Evolutionary conservation across 2,329 filamentous ascomycete species (phyloP).

Genomic region (Colletotrichum karsti): DNA sequence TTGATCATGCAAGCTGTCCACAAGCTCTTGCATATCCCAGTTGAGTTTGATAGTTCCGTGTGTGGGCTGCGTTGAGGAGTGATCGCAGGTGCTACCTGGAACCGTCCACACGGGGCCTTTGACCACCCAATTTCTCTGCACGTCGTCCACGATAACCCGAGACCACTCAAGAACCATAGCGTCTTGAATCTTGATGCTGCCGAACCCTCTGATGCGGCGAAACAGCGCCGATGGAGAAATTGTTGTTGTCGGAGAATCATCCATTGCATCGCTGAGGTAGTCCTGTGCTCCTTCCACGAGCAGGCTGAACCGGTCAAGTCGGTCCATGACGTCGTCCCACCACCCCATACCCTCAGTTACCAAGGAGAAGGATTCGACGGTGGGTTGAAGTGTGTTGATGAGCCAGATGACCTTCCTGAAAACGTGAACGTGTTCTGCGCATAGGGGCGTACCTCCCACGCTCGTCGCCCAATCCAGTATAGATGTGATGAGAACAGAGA

Average conservation of each 20-base stretch:
- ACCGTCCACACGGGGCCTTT: constrained; percentile 44
- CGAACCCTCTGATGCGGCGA: constrained; percentile 16
- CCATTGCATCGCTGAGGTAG: constrained; percentile 16
- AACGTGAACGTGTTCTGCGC: constrained; percentile 34
- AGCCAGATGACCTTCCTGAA: constrained; percentile 30
- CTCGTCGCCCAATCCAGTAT: constrained; percentile 33
- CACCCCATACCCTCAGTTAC: neutral
- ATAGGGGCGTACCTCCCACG: constrained; percentile 14
- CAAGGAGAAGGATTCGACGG: constrained; percentile 29
- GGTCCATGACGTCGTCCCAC: constrained; percentile 20
- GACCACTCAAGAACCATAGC: constrained; percentile 48
- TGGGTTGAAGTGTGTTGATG: constrained; percentile 30
- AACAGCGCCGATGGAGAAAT: constrained; percentile 31
- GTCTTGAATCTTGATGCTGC: constrained; percentile 28
- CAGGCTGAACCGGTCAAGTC: neutral
- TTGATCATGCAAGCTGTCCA: constrained; percentile 40
- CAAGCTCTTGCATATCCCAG: constrained; percentile 41
- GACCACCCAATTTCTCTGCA: constrained; percentile 53
- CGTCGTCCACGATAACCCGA: constrained; percentile 52
- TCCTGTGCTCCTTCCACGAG: constrained; percentile 13
- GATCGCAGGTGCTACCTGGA: constrained; percentile 44
- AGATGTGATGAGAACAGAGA: constrained; percentile 33
- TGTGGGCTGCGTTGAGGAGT: constrained; percentile 42
- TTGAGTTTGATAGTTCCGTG: constrained; percentile 42
- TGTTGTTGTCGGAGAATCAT: neutral